Conservation (phyloP, 2,329 filamentous ascomycete species). For the Penicillium sp. region DNA sequence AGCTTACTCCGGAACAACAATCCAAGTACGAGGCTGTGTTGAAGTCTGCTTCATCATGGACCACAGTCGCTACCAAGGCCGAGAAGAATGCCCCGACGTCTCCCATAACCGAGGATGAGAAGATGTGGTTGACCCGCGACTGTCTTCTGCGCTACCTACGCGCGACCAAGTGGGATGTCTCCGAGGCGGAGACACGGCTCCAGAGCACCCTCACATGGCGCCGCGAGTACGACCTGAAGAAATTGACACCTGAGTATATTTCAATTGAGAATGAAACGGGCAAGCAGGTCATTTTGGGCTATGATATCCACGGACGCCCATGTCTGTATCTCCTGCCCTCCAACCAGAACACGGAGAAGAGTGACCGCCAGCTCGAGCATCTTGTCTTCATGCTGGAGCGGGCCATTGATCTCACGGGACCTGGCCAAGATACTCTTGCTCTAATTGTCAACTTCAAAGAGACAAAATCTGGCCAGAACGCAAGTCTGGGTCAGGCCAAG, state of each 20-base stretch:
- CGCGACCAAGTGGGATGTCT: constrained; percentile 83
- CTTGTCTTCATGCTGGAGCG: constrained; percentile 95
- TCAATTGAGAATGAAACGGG: constrained; percentile 93
- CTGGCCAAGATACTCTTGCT: constrained; percentile 81
- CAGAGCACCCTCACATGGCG: constrained; percentile 82
- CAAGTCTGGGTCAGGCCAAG: constrained; percentile 71
- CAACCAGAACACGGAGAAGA: constrained; percentile 86
- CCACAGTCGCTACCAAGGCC: constrained; percentile 63
- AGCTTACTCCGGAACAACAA: constrained; percentile 73
- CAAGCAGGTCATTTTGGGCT: constrained; percentile 88
- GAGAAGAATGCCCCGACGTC: constrained; percentile 58
- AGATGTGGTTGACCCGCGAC: constrained; percentile 86
- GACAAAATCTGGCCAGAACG: constrained; percentile 72
- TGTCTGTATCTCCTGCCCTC: constrained; percentile 89
- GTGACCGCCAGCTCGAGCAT: constrained; percentile 85
- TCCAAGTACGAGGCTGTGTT: constrained; percentile 79
- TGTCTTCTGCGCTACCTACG: constrained; percentile 90
- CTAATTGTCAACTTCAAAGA: constrained; percentile 91
- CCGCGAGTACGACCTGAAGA: constrained; percentile 80
- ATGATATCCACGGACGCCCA: constrained; percentile 78
- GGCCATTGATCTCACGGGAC: constrained; percentile 80
- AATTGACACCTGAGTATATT: constrained; percentile 76
- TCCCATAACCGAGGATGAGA: constrained; percentile 74
- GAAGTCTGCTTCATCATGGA: constrained; percentile 68
- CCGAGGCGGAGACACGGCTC: constrained; percentile 75